A percentile compares a stretch with the other conserved stretches of the same genome.
Evolutionary conservation across 257 asterid species (phyloP).

Genomic region (Orobanche coerulescens): DNA sequence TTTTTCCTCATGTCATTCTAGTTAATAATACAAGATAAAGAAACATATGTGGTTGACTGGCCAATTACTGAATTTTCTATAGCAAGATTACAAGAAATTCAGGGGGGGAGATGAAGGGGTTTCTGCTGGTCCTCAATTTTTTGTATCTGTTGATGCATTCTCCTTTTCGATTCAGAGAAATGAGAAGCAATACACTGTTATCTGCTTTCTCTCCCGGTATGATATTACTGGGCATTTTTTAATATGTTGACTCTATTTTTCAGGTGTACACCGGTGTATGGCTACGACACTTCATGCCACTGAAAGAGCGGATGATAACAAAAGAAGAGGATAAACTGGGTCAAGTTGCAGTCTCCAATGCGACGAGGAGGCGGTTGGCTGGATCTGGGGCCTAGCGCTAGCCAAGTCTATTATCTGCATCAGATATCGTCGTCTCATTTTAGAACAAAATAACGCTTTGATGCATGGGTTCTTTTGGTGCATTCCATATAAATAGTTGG

Average conservation of each 20-base stretch:
- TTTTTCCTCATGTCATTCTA: neutral
- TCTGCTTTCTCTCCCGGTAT: neutral
- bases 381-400: slow-evolving; percentile 60
- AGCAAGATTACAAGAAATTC: neutral
- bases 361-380: slow-evolving; percentile 82
- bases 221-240: neutral
- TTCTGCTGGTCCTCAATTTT: neutral
- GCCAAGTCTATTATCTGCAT: slow-evolving; percentile 1
- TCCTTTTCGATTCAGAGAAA: neutral
- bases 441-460: slow-evolving; percentile 11
- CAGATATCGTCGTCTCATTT: neutral
- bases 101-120: neutral
- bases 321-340: slow-evolving; percentile 63
- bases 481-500: neutral
- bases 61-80: neutral
- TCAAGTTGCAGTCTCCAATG: slow-evolving; percentile 78
- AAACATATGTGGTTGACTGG: no score
- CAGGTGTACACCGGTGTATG: slow-evolving; percentile 96
- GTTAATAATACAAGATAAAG: no score
- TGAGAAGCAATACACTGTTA: neutral
- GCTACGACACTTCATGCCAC: slow-evolving; percentile 73
- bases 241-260: neutral
- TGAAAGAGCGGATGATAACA: slow-evolving; percentile 45
- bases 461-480: neutral
- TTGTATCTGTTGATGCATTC: neutral